Evolutionary conservation across 1,139 yeast species (phyloP).

Genomic region (Casaregolazyma suthepensis): DNA sequence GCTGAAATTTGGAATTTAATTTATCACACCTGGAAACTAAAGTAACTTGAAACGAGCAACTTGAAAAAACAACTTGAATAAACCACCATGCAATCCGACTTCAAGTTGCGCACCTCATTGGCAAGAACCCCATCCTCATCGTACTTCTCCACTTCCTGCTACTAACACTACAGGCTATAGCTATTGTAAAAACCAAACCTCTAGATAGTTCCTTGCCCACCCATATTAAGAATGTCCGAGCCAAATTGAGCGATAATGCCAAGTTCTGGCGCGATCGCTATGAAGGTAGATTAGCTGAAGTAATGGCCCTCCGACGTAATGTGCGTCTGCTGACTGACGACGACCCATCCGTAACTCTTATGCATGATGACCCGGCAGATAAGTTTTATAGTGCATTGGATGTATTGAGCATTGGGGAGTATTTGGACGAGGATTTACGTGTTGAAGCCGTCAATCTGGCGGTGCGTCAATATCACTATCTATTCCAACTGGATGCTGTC

Average conservation of each 20-base stretch:
- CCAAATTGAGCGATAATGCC: slow-evolving; percentile 10
- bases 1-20: too few species aligned
- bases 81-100: background rate
- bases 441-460: background rate
- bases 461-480: background rate
- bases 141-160: background rate
- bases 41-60: too few species aligned
- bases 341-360: background rate
- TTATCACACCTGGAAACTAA: too few species aligned
- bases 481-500: background rate
- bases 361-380: background rate
- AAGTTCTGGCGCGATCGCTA: slow-evolving; percentile 16
- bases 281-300: slow-evolving; percentile 8
- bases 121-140: background rate
- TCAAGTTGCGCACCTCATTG: background rate
- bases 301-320: slow-evolving; percentile 4
- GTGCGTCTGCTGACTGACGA: slow-evolving; percentile 1
- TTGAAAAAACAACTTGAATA: too few species aligned
- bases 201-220: slow-evolving; percentile 1
- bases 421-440: background rate
- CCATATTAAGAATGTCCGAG: background rate
- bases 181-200: slow-evolving; percentile 12
- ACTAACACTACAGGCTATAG: slow-evolving; percentile 12
- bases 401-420: background rate
- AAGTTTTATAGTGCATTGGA: background rate